These are phyloP conservation scores for Corniculantispora saksenae DNA, from an alignment of 2,329 filamentous ascomycete species.

Conservation along the genomic window DNA sequence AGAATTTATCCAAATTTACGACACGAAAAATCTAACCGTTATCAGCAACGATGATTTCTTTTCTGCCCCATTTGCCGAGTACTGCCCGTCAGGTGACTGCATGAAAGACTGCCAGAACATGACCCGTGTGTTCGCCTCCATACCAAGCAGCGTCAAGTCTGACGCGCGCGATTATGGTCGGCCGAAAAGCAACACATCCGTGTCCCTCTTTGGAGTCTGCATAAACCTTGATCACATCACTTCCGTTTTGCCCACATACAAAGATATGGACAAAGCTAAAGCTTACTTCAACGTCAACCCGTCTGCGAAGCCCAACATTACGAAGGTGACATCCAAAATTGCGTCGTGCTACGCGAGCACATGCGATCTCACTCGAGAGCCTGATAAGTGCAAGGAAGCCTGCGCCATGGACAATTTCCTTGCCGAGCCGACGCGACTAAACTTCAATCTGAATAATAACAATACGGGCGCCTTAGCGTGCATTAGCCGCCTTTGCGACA, in stretches of 20 bases:
- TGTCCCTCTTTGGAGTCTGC: neutral
- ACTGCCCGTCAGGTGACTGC: neutral
- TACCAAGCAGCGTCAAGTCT: neutral
- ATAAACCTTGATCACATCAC: neutral
- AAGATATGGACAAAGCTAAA: neutral
- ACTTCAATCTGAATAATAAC: neutral
- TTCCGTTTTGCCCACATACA: neutral
- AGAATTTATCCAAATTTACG: neutral
- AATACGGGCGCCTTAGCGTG: slow-evolving; percentile 4
- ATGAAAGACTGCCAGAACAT: slow-evolving; percentile 5
- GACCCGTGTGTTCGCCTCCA: slow-evolving; percentile 3
- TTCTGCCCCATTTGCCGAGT: neutral
- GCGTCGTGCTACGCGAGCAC: slow-evolving; percentile 13
- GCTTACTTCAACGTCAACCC: neutral
- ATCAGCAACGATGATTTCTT: slow-evolving; percentile 4
- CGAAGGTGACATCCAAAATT: neutral
- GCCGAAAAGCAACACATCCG: neutral
- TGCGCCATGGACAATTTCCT: slow-evolving; percentile 8
- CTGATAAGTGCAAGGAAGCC: slow-evolving; percentile 5
- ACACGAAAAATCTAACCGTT: neutral
- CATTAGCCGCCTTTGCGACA: slow-evolving; percentile 6
- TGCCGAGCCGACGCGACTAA: neutral
- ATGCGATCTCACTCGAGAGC: slow-evolving; percentile 5
- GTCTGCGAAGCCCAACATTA: neutral
- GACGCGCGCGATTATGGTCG: neutral